These are phyloP conservation scores for Yamagishiella unicocca DNA, from an alignment of 139 green algal genomes.

Conservation along the genomic window DNA sequence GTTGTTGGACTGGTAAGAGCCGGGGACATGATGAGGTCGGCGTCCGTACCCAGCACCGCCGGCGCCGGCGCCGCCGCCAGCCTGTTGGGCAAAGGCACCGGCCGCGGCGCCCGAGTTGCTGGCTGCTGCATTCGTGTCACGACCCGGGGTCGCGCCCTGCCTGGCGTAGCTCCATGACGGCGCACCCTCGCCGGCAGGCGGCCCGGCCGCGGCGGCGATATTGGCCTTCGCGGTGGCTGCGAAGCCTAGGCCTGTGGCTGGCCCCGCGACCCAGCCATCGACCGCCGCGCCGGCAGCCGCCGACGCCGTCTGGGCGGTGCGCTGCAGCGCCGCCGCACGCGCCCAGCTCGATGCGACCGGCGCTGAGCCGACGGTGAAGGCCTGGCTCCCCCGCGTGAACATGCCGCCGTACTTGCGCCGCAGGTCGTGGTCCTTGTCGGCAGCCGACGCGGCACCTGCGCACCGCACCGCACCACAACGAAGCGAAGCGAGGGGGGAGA, in stretches of 20 bases:
- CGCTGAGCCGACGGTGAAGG: neutral
- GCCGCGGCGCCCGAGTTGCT: neutral
- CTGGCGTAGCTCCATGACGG: neutral
- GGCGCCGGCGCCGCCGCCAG: neutral
- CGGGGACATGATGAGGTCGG: neutral
- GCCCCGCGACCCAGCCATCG: neutral
- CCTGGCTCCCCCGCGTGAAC: neutral
- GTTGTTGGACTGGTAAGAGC: neutral
- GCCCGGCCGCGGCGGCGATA: neutral
- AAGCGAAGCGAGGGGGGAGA: too few relatives aligned
- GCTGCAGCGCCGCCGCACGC: neutral
- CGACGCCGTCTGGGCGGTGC: neutral
- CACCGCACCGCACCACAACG: too few relatives aligned
- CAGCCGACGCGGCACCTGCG: too few relatives aligned
- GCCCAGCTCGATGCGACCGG: neutral
- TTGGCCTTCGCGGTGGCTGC: neutral
- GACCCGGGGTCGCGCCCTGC: neutral
- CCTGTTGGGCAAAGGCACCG: neutral
- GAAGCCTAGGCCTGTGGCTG: neutral
- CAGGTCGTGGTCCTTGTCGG: neutral
- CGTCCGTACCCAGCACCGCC: neutral
- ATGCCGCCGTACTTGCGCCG: constrained; percentile 5
- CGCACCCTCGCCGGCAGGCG: neutral
- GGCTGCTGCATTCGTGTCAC: neutral
- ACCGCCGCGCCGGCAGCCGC: neutral